Percentiles rank a stretch among this genome's conserved stretches.
These are phyloP conservation scores for Nothophytophthora sp. DNA, from an alignment of 352 stramenopile species.

Conservation along the genomic window DNA sequence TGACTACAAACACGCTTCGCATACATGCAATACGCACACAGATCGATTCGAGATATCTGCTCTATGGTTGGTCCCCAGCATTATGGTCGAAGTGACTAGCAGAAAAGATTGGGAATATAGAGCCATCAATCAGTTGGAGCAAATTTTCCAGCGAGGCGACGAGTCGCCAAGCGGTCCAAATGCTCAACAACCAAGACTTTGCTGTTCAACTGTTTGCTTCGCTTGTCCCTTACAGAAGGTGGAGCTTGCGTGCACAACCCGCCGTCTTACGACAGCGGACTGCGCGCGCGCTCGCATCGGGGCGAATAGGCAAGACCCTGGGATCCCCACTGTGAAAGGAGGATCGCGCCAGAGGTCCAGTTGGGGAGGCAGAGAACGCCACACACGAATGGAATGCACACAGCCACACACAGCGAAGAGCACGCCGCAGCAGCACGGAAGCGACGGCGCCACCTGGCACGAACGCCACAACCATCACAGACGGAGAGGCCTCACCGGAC, in stretches of 20 bases:
- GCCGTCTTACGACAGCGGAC: slow-evolving; percentile 23
- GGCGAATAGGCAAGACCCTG: slow-evolving; percentile 82
- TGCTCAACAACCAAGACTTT: slow-evolving; percentile 89
- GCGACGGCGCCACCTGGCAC: too few relatives aligned
- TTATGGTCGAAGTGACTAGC: slow-evolving; percentile 86
- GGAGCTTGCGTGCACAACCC: slow-evolving; percentile 6
- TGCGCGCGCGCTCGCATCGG: slow-evolving; percentile 38
- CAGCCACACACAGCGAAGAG: not conserved
- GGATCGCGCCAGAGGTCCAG: slow-evolving; percentile 82
- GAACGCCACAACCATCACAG: too few relatives aligned
- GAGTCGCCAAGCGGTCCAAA: slow-evolving; percentile 54
- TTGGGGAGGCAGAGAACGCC: slow-evolving; percentile 32
- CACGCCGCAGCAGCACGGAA: too few relatives aligned
- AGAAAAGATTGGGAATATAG: slow-evolving; percentile 93
- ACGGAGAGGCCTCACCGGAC: too few relatives aligned
- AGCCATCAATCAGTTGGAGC: slow-evolving; percentile 89
- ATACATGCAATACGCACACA: too few relatives aligned
- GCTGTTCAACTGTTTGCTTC: slow-evolving; percentile 91
- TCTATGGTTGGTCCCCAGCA: slow-evolving; percentile 92
- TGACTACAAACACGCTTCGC: too few relatives aligned
- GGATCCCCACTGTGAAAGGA: slow-evolving; percentile 88
- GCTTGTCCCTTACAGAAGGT: slow-evolving; percentile 86
- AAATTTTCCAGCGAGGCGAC: slow-evolving; percentile 61
- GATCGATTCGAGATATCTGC: slow-evolving; percentile 58
- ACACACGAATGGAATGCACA: slow-evolving; percentile 5